A percentile compares a stretch with the other conserved stretches of the same genome.
phyloP scores from a whole-genome alignment of 2,329 filamentous ascomycete genomes.

The Phialocephala subalpina region DNA sequence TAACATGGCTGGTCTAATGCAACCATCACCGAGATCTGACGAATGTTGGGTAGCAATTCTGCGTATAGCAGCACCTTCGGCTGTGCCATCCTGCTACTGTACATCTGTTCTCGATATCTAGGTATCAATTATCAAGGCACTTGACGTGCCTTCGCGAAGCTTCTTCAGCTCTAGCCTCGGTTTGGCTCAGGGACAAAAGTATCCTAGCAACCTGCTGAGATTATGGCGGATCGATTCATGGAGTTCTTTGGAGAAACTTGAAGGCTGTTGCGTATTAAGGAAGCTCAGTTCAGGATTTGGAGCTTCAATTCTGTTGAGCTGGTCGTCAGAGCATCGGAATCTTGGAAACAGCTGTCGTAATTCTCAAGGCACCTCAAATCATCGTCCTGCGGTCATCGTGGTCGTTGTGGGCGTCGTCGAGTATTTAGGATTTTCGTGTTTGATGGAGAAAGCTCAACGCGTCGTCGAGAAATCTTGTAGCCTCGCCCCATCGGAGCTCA shows the following conservation, averaged over 20 bases:
- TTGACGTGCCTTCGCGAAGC: neutral
- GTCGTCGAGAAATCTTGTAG: neutral
- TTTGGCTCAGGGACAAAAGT: neutral
- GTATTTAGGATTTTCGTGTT: neutral
- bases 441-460: neutral
- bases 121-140: neutral
- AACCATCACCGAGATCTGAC: slow-evolving; percentile 67
- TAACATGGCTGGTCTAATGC: slow-evolving; percentile 52
- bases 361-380: neutral
- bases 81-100: neutral
- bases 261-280: neutral
- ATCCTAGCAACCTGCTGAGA: neutral
- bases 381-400: neutral
- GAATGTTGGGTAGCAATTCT: slow-evolving; percentile 70
- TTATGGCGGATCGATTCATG: neutral
- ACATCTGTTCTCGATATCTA: neutral
- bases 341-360: neutral
- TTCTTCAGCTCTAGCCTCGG: neutral
- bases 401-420: neutral
- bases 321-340: neutral
- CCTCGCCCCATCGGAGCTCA: slow-evolving; percentile 1
- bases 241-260: neutral
- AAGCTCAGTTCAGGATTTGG: neutral
- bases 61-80: slow-evolving; percentile 59
- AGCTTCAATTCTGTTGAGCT: neutral